phyloP scores from a whole-genome alignment of 306 rosid species.

The Cajanus cajan region DNA sequence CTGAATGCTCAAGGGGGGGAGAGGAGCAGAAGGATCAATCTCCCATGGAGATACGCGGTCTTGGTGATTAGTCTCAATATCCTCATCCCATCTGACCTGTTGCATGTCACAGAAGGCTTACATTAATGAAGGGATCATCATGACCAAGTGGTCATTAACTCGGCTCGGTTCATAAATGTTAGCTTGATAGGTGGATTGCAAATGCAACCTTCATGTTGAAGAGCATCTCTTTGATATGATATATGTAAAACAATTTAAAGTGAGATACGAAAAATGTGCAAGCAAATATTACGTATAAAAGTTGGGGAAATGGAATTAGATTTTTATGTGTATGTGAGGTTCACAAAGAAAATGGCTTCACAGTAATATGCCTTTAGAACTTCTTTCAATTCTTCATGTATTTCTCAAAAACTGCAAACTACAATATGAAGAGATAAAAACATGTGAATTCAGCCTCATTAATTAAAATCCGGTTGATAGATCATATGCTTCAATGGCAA shows the following conservation, averaged over 20 bases:
- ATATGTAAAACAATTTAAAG: neutral
- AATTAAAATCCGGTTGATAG: neutral
- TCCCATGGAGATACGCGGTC: conserved; percentile 95
- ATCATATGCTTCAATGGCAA: neutral
- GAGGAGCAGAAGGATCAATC: conserved; percentile 78
- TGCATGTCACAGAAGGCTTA: conserved; percentile 31
- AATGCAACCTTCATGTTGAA: neutral
- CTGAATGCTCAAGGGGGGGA: conserved; percentile 87
- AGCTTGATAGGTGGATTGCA: neutral
- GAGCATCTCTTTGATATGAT: neutral
- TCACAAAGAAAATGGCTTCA: neutral
- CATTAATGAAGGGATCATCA: conserved; percentile 19
- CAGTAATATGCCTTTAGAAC: too few species aligned
- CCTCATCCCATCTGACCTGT: conserved; percentile 96
- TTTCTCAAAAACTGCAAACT: neutral
- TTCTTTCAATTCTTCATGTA: neutral
- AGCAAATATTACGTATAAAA: neutral
- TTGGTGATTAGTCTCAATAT: conserved; percentile 62
- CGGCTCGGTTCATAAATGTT: neutral
- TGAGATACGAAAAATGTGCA: conserved; percentile 3
- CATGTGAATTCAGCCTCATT: neutral
- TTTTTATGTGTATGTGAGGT: neutral
- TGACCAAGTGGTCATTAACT: neutral
- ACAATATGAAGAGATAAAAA: neutral
- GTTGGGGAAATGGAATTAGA: neutral